Base-by-base conservation (phyloP, 257 asterid species). In the Eustoma russellianum region DNA sequence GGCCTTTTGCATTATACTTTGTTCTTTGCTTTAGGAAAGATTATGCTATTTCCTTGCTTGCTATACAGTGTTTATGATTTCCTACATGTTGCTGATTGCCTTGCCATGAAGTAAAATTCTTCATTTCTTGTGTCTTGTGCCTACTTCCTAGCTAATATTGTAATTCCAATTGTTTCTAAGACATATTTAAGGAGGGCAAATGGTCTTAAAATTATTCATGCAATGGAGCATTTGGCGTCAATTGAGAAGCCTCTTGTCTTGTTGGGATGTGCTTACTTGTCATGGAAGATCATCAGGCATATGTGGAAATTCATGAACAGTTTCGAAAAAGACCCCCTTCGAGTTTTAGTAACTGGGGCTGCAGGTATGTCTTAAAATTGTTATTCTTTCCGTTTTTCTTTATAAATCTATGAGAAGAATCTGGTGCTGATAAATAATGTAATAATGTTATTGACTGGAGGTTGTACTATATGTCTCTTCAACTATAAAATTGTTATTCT, bases 271-370 rank as follows among this genome's bases (percentile, higher is more conserved):
- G 56, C 74, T 8, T 75, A 58, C 35, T 54, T 82, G 65, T 84
- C 93, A 28, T 78, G 93, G 93, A 88, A 79, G 71, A 70, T 85
- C 52, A 57, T 83, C 40, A 74, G 35, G 38, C 71, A 82, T 41
- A 74, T 79, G 15, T 76, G 83, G 90, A 72, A 80, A 45, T 70
- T 59, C 57, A 13, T 66, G 61, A 73, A 74, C 19, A 38, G 12
- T 7, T 5, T 76, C 0, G 81, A 67, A 43, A 83, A 82, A 18
- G 83, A 78, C 13, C 88, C 95, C 5, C 8, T 82, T 43, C 79
- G 73, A 41, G 84, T 88, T 7, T 81, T 87, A 41, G 83, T 87
- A 50, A 83, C 96, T 3, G 96, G 90, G 48, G 93, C 94, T 50
- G 94, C 96, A 81, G 95, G 95, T 82, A 82, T 59, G 85, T 15